A percentile compares a stretch with the other conserved stretches of the same genome.
These are phyloP conservation scores for Sporobolus alterniflorus DNA, from an alignment of 202 grass and related monocot species.

Conservation along the genomic window DNA sequence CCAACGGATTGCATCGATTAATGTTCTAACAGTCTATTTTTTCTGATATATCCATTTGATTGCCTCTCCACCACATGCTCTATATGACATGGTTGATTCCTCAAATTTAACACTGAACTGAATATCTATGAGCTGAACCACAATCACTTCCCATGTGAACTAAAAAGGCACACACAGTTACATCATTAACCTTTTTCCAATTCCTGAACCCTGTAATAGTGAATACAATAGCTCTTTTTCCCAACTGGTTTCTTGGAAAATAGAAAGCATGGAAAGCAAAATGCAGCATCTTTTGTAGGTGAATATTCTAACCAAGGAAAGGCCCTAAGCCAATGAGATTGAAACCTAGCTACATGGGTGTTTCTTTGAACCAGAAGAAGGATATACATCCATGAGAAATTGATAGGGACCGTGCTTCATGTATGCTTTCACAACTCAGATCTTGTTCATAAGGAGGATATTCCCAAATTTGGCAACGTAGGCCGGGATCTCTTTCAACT, in stretches of 20 bases:
- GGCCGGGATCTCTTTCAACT: neutral
- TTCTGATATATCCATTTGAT: neutral
- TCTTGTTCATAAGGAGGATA: neutral
- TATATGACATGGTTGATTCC: neutral
- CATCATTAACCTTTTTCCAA: neutral
- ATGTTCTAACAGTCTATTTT: neutral
- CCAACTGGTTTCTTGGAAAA: neutral
- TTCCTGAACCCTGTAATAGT: neutral
- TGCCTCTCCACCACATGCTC: neutral
- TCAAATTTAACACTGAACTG: slow-evolving; percentile 1
- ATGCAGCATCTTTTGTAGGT: neutral
- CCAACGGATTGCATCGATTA: neutral
- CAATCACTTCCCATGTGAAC: neutral
- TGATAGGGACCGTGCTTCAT: slow-evolving; percentile 17
- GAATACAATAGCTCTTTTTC: neutral
- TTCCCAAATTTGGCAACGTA: neutral
- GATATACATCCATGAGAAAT: neutral
- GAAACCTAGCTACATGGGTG: neutral
- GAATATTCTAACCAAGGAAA: slow-evolving; percentile 8
- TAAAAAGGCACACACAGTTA: neutral
- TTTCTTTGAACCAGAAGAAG: neutral
- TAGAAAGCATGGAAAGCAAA: neutral
- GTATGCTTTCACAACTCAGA: neutral
- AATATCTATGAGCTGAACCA: neutral
- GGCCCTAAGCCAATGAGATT: neutral